Evolutionary conservation across 306 rosid species (phyloP), one percentile per base, ranked within the genome.

Genomic region (Vigna reflexopilosa): DNA sequence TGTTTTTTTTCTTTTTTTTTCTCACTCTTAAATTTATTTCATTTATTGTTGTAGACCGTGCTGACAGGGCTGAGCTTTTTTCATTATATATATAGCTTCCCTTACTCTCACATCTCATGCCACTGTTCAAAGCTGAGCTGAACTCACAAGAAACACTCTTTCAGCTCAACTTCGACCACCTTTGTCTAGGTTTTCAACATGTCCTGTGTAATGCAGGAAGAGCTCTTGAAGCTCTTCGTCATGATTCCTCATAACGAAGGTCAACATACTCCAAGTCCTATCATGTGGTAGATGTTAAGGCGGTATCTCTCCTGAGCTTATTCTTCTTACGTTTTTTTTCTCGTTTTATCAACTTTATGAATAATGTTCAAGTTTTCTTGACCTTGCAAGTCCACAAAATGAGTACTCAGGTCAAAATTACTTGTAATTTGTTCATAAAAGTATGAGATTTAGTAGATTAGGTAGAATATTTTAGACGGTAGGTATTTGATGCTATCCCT

Each of bases 251-350:
- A 13, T n/a, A 54, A 5, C 75, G 77, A 40, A 28, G 77, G 54
- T 54, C 28, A 20, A 30, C 22, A 45, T 45, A 15, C 17, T 56
- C 55, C 66, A 34, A 30, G 66, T 54, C 65, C 59, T 44, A n/a
- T 19, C 26, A 1, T 65, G 81, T 58, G 70, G 44, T 87, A 74
- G 77, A 72, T 14, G 76, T 50, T 9, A 9, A 2, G 98, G 95
- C 87, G 92, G 42, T 94, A 94, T 89, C 97, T 81, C 97, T 94
- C 91, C 95, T 92, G 98, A 94, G 98, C 98, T 94, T 92, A 68
- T 77, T 85, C 82, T 70, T 66, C 61, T 83, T 78, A 51, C 0
- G 0, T 48, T 13, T 20, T 48, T 74, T 0, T 5, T 55, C 86
- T 81, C 1, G 4, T 76, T 32, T 44, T 0, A 48, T 56, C 26